A percentile compares a stretch with the other conserved stretches of the same genome.
phyloP scores from a whole-genome alignment of 2,329 filamentous ascomycete species.

The Cladosporium sp. region DNA sequence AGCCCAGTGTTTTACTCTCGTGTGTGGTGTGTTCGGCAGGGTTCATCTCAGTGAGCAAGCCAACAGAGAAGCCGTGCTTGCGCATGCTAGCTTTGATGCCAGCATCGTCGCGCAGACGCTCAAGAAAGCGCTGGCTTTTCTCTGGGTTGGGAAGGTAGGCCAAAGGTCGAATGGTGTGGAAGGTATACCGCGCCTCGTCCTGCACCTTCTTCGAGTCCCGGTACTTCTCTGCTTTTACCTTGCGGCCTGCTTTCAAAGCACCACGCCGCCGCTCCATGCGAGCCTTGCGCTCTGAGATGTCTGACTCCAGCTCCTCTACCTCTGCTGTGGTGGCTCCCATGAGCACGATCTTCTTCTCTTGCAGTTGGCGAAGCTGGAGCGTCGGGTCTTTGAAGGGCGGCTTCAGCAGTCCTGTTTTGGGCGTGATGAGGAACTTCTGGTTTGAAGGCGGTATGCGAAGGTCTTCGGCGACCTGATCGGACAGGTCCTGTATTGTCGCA shows the following conservation, averaged over 20 bases:
- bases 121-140: conserved; percentile 69
- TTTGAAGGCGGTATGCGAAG: conserved; percentile 63
- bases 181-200: conserved; percentile 74
- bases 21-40: conserved; percentile 79
- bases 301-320: conserved; percentile 56
- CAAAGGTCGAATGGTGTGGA: conserved; percentile 74
- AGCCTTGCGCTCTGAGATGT: conserved; percentile 51
- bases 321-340: conserved; percentile 65
- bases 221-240: conserved; percentile 36
- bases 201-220: conserved; percentile 49
- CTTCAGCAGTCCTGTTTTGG: conserved; percentile 66
- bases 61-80: conserved; percentile 80
- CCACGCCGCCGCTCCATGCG: conserved; percentile 44
- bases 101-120: conserved; percentile 75
- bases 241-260: conserved; percentile 42
- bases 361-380: conserved; percentile 52
- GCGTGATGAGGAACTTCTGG: conserved; percentile 67
- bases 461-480: conserved; percentile 55
- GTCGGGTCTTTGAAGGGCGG: conserved; percentile 62
- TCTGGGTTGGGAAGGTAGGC: conserved; percentile 74
- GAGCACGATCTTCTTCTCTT: conserved; percentile 62
- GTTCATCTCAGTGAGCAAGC: conserved; percentile 92
- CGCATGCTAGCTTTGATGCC: conserved; percentile 84
- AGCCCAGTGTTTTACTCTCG: conserved; percentile 76
- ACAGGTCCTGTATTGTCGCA: conserved; percentile 60